Evolutionary conservation across 371 early-diverging fungal genomes (phyloP).

Genomic region (Phascolomyces articulosus): DNA sequence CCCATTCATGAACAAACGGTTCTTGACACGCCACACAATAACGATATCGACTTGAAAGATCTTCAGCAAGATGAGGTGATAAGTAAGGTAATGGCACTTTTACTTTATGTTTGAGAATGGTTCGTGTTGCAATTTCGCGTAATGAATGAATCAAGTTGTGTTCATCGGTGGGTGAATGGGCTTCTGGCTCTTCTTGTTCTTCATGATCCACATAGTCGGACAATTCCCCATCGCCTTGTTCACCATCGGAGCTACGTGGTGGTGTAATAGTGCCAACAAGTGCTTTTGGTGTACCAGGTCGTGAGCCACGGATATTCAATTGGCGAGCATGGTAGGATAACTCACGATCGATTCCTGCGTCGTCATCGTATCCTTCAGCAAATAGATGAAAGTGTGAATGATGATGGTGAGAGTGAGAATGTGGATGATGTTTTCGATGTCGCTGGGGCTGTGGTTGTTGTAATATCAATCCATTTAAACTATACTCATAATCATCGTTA

Average conservation of each 20-base stretch:
- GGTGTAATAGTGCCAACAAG: slow-evolving; percentile 9
- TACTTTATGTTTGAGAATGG: slow-evolving; percentile 21
- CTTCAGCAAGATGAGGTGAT: slow-evolving; percentile 47
- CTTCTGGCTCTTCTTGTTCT: not conserved
- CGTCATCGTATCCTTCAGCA: slow-evolving; percentile 33
- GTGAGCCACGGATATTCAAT: slow-evolving; percentile 41
- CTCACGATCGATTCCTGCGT: slow-evolving; percentile 48
- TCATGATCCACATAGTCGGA: not conserved
- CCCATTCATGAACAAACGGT: slow-evolving; percentile 66
- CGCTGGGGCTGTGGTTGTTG: not conserved
- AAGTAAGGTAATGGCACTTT: slow-evolving; percentile 30
- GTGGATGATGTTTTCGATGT: not conserved
- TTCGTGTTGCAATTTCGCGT: slow-evolving; percentile 36
- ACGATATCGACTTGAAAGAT: slow-evolving; percentile 41
- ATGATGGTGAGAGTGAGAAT: not conserved
- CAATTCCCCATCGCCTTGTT: not conserved
- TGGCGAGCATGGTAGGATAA: slow-evolving; percentile 45
- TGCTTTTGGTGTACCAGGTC: slow-evolving; percentile 24
- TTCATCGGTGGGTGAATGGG: slow-evolving; percentile 1
- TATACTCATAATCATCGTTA: not conserved
- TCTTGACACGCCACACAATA: slow-evolving; percentile 52
- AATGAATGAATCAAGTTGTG: slow-evolving; percentile 30
- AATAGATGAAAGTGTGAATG: slow-evolving; percentile 1
- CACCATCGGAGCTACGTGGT: not conserved
- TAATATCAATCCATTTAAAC: too few relatives aligned